A percentile compares a stretch with the other conserved stretches of the same genome.
phyloP scores from a whole-genome alignment of 164 flowering plant genomes.

The Cinnamomum micranthum region DNA sequence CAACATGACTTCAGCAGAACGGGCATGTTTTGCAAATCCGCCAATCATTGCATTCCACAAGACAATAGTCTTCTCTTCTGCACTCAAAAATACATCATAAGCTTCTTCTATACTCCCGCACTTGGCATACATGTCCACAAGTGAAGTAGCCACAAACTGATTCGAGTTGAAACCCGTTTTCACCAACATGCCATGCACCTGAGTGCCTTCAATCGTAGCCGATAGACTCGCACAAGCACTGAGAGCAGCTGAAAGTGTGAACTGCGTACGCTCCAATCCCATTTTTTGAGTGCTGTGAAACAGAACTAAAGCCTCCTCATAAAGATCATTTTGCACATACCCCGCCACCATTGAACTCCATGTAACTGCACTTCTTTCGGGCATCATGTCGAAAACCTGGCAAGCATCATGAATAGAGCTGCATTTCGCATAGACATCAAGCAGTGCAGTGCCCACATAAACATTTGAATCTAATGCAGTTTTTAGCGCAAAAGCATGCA shows the following conservation, averaged over 20 bases:
- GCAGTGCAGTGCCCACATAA: conserved; percentile 76
- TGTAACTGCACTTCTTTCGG: conserved; percentile 57
- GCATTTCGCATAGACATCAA: conserved; percentile 83
- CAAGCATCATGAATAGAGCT: conserved; percentile 45
- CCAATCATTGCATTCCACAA: conserved; percentile 82
- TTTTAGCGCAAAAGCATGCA: conserved; percentile 72
- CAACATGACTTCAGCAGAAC: conserved; percentile 53
- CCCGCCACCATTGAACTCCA: conserved; percentile 95
- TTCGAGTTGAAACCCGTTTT: conserved; percentile 55
- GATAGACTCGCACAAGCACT: conserved; percentile 76
- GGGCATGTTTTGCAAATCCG: conserved; percentile 78
- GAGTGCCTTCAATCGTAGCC: conserved; percentile 70
- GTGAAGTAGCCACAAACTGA: conserved; percentile 54
- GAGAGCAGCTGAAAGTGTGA: conserved; percentile 58
- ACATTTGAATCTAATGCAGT: conserved; percentile 38
- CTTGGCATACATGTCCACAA: conserved; percentile 86
- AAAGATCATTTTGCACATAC: conserved; percentile 62
- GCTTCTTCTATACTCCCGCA: conserved; percentile 68
- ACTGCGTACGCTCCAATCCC: conserved; percentile 44
- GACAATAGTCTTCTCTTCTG: conserved; percentile 43
- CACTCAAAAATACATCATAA: conserved; percentile 40
- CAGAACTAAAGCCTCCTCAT: conserved; percentile 65
- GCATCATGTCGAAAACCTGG: conserved; percentile 50
- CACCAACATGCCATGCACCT: conserved; percentile 52
- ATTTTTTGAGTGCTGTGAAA: conserved; percentile 36